A percentile compares a stretch with the other conserved stretches of the same genome.
These are phyloP conservation scores for Marasmius sp. DNA, from an alignment of 1,284 basidiomycete species.

Conservation along the genomic window DNA sequence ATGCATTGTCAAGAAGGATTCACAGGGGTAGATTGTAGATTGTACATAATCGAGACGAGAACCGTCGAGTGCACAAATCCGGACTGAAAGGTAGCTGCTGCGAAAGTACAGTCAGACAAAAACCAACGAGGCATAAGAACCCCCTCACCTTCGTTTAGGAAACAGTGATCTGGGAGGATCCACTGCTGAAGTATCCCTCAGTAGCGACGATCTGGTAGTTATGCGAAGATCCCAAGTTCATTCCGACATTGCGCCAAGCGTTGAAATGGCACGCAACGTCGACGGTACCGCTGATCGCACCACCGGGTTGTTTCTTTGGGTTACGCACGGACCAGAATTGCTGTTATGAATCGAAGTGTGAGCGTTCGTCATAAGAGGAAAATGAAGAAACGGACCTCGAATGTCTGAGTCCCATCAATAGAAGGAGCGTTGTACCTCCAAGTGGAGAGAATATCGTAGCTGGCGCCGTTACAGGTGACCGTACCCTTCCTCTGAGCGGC, in stretches of 20 bases:
- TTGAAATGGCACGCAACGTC: constrained; percentile 36
- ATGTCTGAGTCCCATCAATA: constrained; percentile 31
- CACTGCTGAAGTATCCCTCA: constrained; percentile 21
- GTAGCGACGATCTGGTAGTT: constrained; percentile 40
- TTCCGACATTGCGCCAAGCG: constrained; percentile 31
- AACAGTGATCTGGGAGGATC: constrained; percentile 7
- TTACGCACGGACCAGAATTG: constrained; percentile 37
- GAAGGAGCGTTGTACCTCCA: constrained; percentile 12
- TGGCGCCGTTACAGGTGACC: constrained; percentile 27
- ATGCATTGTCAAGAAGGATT: no score
- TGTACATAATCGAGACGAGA: no score
- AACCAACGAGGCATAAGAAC: no score
- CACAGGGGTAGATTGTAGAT: no score
- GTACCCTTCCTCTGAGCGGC: constrained; percentile 25
- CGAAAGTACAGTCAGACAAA: no score
- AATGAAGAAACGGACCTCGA: constrained; percentile 17
- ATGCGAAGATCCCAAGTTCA: constrained; percentile 29
- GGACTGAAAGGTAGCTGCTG: no score
- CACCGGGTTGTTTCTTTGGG: constrained; percentile 11
- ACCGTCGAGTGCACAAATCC: no score
- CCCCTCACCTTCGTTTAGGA: background rate
- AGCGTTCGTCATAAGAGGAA: background rate
- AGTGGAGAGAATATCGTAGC: constrained; percentile 12
- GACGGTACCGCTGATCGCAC: constrained; percentile 29
- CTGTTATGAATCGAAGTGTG: no score